Base-by-base conservation (phyloP, 2,329 filamentous ascomycete genomes). In the Penicillium glabrum region DNA sequence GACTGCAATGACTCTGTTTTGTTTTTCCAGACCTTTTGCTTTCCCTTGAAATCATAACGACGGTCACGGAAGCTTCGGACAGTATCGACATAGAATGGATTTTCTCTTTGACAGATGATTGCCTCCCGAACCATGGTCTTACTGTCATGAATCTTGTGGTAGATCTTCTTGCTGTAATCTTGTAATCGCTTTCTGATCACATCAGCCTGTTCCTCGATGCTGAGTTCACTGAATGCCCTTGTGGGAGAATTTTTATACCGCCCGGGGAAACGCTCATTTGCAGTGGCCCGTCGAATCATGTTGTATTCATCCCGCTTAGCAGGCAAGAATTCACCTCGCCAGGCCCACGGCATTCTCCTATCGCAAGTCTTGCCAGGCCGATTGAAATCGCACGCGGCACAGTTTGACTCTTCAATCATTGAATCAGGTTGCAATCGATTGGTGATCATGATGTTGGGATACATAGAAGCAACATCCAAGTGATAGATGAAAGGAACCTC, bases 361-460 rank as follows among this genome's bases (percentile, higher is more conserved):
- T 99, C 95, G 71, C 95, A 99, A 0, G 92, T 98, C 77, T 99
- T 99, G 31, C 95, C 95, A 0, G 95, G 95, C 45, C 95, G 83
- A 66, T 99, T 99, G 81, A 99, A 99, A 73, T 99, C 96, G 75
- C 96, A 99, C 11, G 95, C 93, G 3, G 95, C 95, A 69, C 96
- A 99, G 67, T 96, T 91, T 0, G 93, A 91, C 72, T 99, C 96
- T 47, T 93, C 82, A 53, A 99, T 96, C 92, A 99, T 96, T n/a
- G 95, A 98, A 74, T 99, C 95, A 0, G 95, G 95, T 67, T 99
- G 95, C 46, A 99, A 77, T 73, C 95, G 89, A 74, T 99, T 99
- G 1, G 95, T 99, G 2, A 96, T 99, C 96, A 99, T 99, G 73
- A 99, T 99, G 75, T 99, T 99, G 10, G 95, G 95, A 72, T 99